Evolutionary conservation across 1,139 yeast species (phyloP).

Genomic region (Scheffersomyces segobiensis): DNA sequence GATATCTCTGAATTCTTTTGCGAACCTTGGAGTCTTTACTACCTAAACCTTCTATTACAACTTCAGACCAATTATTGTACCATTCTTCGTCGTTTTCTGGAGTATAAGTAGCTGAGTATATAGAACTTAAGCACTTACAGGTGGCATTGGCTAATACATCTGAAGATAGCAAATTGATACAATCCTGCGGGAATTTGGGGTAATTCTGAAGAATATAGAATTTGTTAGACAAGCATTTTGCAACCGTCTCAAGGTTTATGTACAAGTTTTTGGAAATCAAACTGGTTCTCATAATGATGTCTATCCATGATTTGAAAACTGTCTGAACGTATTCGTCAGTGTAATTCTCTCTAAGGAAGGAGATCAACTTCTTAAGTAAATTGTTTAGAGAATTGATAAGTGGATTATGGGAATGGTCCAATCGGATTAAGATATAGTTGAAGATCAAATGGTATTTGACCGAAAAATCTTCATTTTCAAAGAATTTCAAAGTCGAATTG

Average conservation of each 20-base stretch:
- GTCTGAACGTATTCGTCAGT: conserved; percentile 9
- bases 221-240: conserved; percentile 39
- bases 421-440: conserved; percentile 60
- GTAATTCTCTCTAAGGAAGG: conserved; percentile 30
- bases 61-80: conserved; percentile 53
- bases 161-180: conserved; percentile 52
- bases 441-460: conserved; percentile 26
- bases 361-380: conserved; percentile 53
- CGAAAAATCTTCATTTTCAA: conserved; percentile 3
- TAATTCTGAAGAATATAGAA: conserved; percentile 37
- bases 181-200: conserved; percentile 45
- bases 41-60: conserved; percentile 34
- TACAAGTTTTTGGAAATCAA: conserved; percentile 59
- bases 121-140: conserved; percentile 58
- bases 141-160: conserved; percentile 68
- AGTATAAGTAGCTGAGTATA: conserved; percentile 32
- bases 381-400: conserved; percentile 67
- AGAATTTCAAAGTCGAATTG: conserved; percentile 5
- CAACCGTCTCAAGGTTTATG: conserved; percentile 56
- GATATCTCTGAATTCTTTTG: conserved; percentile 55
- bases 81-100: conserved; percentile 35
- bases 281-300: conserved; percentile 40
- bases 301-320: conserved; percentile 46
- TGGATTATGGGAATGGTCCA: conserved; percentile 73
- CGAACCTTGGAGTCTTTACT: conserved; percentile 28